Percentiles rank a stretch among this genome's conserved stretches.
Evolutionary conservation across 2,329 filamentous ascomycete species (phyloP).

Genomic region (Fusarium kyushuense): DNA sequence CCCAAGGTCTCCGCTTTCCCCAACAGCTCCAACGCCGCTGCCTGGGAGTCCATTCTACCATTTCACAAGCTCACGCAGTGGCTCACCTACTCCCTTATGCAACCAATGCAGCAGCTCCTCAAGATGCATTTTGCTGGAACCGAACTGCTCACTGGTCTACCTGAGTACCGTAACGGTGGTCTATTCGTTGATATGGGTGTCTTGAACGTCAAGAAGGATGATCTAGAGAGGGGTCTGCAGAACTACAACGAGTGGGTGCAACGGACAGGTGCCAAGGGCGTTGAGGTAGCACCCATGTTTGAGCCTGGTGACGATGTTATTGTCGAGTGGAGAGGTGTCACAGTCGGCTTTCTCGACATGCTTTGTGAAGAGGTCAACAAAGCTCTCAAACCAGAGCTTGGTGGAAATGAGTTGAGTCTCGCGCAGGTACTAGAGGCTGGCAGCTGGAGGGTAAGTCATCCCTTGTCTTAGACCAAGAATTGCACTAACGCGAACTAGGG

Average conservation of each 20-base stretch:
- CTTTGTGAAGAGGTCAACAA: constrained; percentile 59
- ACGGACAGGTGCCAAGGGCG: constrained; percentile 73
- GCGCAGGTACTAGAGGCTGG: constrained; percentile 95
- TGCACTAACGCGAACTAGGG: constrained; percentile 65
- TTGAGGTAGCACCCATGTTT: constrained; percentile 70
- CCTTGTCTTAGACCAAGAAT: neutral
- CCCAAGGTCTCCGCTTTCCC: constrained; percentile 46
- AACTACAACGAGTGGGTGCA: constrained; percentile 74
- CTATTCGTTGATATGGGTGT: constrained; percentile 88
- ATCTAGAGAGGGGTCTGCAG: constrained; percentile 76
- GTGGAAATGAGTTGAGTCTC: constrained; percentile 78
- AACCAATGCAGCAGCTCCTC: constrained; percentile 85
- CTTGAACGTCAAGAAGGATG: constrained; percentile 77
- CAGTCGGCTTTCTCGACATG: constrained; percentile 69
- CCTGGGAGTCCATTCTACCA: constrained; percentile 83
- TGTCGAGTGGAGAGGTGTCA: constrained; percentile 75
- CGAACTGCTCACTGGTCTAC: constrained; percentile 86
- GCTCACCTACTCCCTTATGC: constrained; percentile 94
- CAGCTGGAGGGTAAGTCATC: constrained; percentile 87
- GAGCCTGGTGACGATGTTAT: constrained; percentile 70
- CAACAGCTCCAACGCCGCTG: constrained; percentile 45
- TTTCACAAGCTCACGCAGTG: constrained; percentile 97
- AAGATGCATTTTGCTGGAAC: constrained; percentile 83
- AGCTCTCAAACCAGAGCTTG: constrained; percentile 65
- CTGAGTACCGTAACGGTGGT: constrained; percentile 93